Evolutionary conservation across 768 basidiomycete genomes (phyloP).

Genomic region (Gloeophyllum trabeum): DNA sequence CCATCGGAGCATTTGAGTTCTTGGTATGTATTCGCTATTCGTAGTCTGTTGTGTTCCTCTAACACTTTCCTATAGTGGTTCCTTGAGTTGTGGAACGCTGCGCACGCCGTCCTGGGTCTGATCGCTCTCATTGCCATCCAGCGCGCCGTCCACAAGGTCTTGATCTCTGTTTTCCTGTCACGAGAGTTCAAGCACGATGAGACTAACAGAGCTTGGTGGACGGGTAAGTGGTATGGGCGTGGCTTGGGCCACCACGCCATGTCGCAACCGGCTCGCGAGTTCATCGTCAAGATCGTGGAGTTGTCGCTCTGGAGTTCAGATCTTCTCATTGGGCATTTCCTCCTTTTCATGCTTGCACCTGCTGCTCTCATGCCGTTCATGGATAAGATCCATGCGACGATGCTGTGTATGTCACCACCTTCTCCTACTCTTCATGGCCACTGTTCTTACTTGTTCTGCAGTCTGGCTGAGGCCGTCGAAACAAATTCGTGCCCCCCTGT

Average conservation of each 20-base stretch:
- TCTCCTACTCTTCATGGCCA: neutral
- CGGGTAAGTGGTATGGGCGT: conserved; percentile 93
- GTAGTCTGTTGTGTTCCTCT: neutral
- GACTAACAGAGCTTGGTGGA: conserved; percentile 99
- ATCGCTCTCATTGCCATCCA: conserved; percentile 89
- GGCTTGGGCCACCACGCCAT: conserved; percentile 84
- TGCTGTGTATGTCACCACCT: conserved; percentile 61
- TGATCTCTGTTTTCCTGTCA: conserved; percentile 89
- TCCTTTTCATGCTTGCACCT: conserved; percentile 85
- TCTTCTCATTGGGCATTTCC: conserved; percentile 76
- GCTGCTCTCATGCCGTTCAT: conserved; percentile 86
- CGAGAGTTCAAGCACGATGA: conserved; percentile 99
- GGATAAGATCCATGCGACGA: conserved; percentile 82
- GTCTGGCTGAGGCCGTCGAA: conserved; percentile 95
- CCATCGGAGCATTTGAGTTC: conserved; percentile 94
- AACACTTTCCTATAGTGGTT: conserved; percentile 57
- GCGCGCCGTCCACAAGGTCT: conserved; percentile 84
- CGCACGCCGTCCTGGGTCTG: conserved; percentile 88
- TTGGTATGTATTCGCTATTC: conserved; percentile 41
- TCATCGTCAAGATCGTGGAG: conserved; percentile 95
- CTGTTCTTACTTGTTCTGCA: conserved; percentile 20
- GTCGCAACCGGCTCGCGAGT: conserved; percentile 98
- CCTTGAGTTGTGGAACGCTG: conserved; percentile 84
- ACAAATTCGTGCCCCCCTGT: conserved; percentile 88
- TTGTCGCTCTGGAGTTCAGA: conserved; percentile 93